Evolutionary conservation across 2,329 filamentous ascomycete species (phyloP), one percentile per base, ranked within the genome.

Genomic region (Epichloe uncinata): DNA sequence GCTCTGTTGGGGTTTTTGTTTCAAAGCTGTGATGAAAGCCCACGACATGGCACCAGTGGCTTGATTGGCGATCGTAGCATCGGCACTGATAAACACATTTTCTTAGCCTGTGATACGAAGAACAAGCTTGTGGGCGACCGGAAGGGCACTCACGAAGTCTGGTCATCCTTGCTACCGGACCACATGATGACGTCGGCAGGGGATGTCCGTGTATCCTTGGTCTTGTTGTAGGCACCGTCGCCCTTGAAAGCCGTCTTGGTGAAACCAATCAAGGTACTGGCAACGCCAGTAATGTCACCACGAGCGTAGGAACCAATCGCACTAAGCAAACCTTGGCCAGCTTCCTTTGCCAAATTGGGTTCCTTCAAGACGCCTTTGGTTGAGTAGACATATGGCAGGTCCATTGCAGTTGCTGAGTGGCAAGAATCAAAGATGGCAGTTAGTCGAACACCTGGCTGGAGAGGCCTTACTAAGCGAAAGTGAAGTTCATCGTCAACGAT

Each of bases 31-130:
- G 66, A 98, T 93, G 66, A 98, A 98, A 2, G 93, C 93, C 81
- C 86, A 96, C 3, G 89, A 95, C 93, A 98, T 97, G 66, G 93
- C 93, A 50, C 93, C 93, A 0, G 93, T 98, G 35, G 93, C 91
- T 69, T 96, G 78, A 50, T 87, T 82, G 42, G 77, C 80, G 57
- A 97, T 96, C 30, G 82, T 86, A 12, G 93, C 90, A 66, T 98
- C 93, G 69, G 88, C 86, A 52, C 89, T 95, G 47, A 16, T 15
- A 40, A 22, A 35, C 26, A 30, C 26, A 26, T 26, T 26, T 30
- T 3, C 2, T 30, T 30, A 30, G 26, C 26, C 26, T 30, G 26
- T 30, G 26, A 30, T 9, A 9, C 3, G 26, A 30, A 30, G 26
- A 30, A 30, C 7, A 30, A 9, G 26, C 26, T 30, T 30, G 7